Evolutionary conservation across 1,284 basidiomycete species (phyloP).

Genomic region (Crocinoboletus sp.): DNA sequence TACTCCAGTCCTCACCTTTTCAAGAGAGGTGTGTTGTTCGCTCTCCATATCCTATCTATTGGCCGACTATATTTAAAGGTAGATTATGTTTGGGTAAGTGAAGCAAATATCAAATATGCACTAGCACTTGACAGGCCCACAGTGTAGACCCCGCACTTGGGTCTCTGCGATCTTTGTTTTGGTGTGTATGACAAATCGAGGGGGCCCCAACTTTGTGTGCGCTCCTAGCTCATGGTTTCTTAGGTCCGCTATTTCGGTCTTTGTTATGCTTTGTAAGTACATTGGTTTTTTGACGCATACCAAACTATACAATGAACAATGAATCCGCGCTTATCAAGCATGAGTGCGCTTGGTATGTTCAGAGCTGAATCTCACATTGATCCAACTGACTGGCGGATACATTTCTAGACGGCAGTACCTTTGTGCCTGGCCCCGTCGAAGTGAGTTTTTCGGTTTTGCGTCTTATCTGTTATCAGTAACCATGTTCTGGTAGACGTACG

Average conservation of each 20-base stretch:
- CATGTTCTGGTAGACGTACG: slow-evolving; percentile 7
- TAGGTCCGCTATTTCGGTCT: too few relatives aligned
- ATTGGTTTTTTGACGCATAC: too few relatives aligned
- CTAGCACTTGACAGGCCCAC: too few relatives aligned
- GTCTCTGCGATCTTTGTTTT: neutral
- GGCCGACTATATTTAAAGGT: slow-evolving; percentile 1
- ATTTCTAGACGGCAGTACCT: neutral
- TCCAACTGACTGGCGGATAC: neutral
- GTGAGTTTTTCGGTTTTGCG: neutral
- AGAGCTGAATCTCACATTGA: neutral
- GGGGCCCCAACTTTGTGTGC: too few relatives aligned
- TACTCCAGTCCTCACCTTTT: slow-evolving; percentile 10
- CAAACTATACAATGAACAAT: neutral
- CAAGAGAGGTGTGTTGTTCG: slow-evolving; percentile 8
- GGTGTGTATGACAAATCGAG: too few relatives aligned
- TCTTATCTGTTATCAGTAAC: neutral
- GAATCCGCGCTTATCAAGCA: neutral
- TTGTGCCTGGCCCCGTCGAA: neutral
- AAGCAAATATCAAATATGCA: too few relatives aligned
- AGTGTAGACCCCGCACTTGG: neutral
- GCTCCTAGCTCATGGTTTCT: too few relatives aligned
- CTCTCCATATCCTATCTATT: too few relatives aligned
- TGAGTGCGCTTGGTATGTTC: neutral
- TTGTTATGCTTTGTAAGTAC: too few relatives aligned
- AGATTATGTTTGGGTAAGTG: too few relatives aligned